Evolutionary conservation across 768 basidiomycete genomes (phyloP).

Genomic region (Amanita subjunquillea): DNA sequence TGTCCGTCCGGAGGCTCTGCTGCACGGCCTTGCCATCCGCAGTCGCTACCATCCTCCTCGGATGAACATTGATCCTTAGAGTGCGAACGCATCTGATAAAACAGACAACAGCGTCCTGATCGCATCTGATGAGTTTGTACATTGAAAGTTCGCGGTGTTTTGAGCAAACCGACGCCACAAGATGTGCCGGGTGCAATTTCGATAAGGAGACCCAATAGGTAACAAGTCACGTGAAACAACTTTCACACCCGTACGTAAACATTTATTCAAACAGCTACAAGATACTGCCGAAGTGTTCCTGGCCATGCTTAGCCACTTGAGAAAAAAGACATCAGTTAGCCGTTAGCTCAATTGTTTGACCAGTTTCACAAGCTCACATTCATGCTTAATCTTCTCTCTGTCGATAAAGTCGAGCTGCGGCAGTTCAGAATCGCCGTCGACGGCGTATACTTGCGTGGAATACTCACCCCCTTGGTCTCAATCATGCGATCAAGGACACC

Average conservation of each 20-base stretch:
- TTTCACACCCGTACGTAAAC: background rate
- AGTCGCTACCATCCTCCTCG: background rate
- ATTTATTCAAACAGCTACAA: background rate
- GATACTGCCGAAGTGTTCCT: too few relatives aligned
- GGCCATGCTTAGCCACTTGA: too few relatives aligned
- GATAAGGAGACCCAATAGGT: background rate
- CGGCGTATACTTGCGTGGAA: too few relatives aligned
- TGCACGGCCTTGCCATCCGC: background rate
- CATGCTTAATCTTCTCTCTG: slow-evolving; percentile 14
- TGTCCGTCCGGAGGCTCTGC: background rate
- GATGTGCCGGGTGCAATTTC: too few relatives aligned
- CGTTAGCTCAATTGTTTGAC: background rate
- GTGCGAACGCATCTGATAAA: too few relatives aligned
- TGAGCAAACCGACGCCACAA: too few relatives aligned
- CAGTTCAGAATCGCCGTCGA: background rate
- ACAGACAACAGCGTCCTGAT: too few relatives aligned
- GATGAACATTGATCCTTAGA: too few relatives aligned
- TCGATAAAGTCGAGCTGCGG: slow-evolving; percentile 15
- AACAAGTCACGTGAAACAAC: too few relatives aligned
- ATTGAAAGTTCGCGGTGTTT: too few relatives aligned
- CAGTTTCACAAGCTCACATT: slow-evolving; percentile 8
- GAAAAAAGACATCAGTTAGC: too few relatives aligned
- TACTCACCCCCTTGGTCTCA: slow-evolving; percentile 42
- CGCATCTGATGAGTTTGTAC: too few relatives aligned
- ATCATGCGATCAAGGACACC: slow-evolving; percentile 22